Evolutionary conservation across 106 monocot genomes (phyloP).

Genomic region (Posidonia australis): DNA sequence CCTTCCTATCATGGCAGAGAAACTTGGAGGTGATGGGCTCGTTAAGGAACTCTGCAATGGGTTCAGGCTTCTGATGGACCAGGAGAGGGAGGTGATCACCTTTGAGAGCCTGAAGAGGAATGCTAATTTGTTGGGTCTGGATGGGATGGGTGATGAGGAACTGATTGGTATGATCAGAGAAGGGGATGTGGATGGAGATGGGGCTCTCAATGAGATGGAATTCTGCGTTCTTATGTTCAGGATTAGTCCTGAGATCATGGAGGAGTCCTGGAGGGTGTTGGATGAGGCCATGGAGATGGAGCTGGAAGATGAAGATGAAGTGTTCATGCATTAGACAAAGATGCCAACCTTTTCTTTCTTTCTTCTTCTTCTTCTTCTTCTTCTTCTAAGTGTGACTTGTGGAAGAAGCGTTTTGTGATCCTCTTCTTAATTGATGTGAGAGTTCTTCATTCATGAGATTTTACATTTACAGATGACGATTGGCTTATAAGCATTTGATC

Average conservation of each 20-base stretch:
- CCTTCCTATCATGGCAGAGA: constrained; percentile 15
- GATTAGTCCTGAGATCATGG: constrained; percentile 20
- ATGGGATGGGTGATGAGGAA: constrained; percentile 15
- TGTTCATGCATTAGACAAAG: too few relatives aligned
- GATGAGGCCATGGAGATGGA: constrained; percentile 4
- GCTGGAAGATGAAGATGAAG: too few relatives aligned
- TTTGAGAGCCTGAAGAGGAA: constrained; percentile 21
- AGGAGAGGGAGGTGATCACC: constrained; percentile 7
- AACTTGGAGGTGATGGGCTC: constrained; percentile 16
- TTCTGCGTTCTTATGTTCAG: constrained; percentile 21
- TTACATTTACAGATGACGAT: too few relatives aligned
- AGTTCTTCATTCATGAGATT: too few relatives aligned
- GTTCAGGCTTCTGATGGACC: constrained; percentile 16
- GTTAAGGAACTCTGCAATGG: constrained; percentile 14
- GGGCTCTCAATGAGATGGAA: constrained; percentile 8
- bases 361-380: too few relatives aligned
- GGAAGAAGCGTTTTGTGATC: too few relatives aligned
- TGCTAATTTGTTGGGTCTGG: constrained; percentile 7
- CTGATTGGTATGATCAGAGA: constrained; percentile 15
- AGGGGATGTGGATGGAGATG: constrained; percentile 17
- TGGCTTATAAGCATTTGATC: too few relatives aligned
- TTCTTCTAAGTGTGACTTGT: too few relatives aligned
- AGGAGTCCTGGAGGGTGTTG: constrained; percentile 7
- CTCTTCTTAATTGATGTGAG: too few relatives aligned
- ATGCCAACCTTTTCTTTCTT: too few relatives aligned